Percentiles rank a stretch among this genome's conserved stretches.
Conservation (phyloP, 352 stramenopile genomes). For the Phytophthora pistaciae region DNA sequence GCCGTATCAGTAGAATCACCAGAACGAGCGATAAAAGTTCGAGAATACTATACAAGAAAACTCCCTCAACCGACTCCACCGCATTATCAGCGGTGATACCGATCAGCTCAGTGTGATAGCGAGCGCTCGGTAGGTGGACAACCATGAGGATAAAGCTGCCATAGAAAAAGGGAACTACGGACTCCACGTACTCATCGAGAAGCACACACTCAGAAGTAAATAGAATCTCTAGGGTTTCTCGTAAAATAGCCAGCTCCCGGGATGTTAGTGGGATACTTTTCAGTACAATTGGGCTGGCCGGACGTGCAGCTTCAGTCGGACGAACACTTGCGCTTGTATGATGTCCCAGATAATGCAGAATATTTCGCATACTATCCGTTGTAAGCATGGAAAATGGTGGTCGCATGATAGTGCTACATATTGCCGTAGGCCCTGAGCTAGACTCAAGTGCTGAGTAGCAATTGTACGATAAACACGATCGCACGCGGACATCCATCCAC, state of each 20-base stretch:
- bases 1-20: background rate
- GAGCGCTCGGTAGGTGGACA: background rate
- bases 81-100: background rate
- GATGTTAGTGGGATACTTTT: background rate
- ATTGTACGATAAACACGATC: background rate
- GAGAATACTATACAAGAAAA: background rate
- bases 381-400: background rate
- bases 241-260: background rate
- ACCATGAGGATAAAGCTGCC: background rate
- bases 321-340: background rate
- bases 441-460: background rate
- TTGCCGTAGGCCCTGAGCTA: background rate
- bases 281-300: background rate
- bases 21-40: background rate
- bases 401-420: background rate
- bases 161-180: background rate
- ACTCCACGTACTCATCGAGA: background rate
- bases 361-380: background rate
- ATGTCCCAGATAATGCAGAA: background rate
- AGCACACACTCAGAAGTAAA: background rate
- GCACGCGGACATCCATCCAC: background rate
- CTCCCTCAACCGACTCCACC: background rate
- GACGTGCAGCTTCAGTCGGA: background rate
- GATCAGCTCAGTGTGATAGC: background rate
- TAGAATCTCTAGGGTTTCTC: background rate